A percentile compares a stretch with the other conserved stretches of the same genome.
Evolutionary conservation across 352 stramenopile species (phyloP).

Genomic region (Phytophthora megakarya): DNA sequence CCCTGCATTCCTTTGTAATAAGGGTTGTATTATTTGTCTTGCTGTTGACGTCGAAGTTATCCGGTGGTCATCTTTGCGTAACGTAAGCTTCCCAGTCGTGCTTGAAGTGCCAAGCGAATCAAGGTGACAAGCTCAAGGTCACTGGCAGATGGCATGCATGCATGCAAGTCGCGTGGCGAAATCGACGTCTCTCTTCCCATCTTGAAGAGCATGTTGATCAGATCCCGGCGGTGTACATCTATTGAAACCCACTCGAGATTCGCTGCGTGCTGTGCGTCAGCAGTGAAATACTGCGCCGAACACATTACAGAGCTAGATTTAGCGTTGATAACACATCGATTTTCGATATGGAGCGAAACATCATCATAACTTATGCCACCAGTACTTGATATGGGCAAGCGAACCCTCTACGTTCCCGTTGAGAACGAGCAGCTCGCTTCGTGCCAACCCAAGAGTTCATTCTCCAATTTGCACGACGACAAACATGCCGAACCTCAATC

Average conservation of each 20-base stretch:
- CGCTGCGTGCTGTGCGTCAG: conserved; percentile 10
- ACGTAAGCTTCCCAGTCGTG: conserved; percentile 24
- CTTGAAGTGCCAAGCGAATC: conserved; percentile 10
- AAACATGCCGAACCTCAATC: conserved; percentile 27
- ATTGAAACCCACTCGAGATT: not conserved
- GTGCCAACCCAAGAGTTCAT: conserved; percentile 17
- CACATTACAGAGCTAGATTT: not conserved
- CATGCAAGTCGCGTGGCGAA: conserved; percentile 14
- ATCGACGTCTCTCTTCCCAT: conserved; percentile 27
- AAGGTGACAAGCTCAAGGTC: conserved; percentile 28
- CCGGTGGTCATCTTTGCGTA: conserved; percentile 27
- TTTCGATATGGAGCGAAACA: conserved; percentile 20
- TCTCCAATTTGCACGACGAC: conserved; percentile 31
- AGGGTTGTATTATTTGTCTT: not conserved
- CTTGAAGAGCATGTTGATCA: conserved; percentile 14
- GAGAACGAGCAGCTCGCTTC: not conserved
- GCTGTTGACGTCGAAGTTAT: conserved; percentile 19
- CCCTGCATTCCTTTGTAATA: too few species aligned
- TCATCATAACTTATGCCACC: conserved; percentile 15
- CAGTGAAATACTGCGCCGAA: not conserved
- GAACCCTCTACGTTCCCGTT: not conserved
- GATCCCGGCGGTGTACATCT: conserved; percentile 1
- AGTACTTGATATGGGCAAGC: conserved; percentile 1
- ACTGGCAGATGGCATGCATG: conserved; percentile 29
- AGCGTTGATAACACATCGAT: conserved; percentile 6